Evolutionary conservation across 2,329 filamentous ascomycete species (phyloP).

Genomic region (Fusarium lyarnte): DNA sequence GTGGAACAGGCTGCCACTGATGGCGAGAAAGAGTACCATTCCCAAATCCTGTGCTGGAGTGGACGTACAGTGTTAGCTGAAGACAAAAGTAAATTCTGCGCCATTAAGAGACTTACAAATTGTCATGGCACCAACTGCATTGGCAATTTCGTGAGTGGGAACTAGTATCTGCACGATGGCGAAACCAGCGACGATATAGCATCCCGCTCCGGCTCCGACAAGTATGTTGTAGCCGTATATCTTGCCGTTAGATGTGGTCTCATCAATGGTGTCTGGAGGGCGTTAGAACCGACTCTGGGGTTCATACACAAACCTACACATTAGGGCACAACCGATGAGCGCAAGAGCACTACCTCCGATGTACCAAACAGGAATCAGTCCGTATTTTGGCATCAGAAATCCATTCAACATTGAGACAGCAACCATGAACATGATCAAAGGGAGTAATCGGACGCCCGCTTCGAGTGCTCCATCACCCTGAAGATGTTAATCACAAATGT

Average conservation of each 20-base stretch:
- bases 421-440: not conserved
- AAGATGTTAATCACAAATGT: rapidly evolving
- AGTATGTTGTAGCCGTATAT: not conserved
- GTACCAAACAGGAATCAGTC: not conserved
- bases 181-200: not conserved
- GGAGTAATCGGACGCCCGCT: not conserved
- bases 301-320: too few species aligned
- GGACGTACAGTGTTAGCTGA: not conserved
- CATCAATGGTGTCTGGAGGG: not conserved
- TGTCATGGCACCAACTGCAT: not conserved
- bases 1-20: not conserved
- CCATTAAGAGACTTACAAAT: not conserved
- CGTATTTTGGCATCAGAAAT: not conserved
- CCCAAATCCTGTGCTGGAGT: not conserved
- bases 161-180: not conserved
- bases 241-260: not conserved
- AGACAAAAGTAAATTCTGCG: rapidly evolving
- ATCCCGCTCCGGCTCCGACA: not conserved
- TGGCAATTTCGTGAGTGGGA: not conserved
- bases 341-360: not conserved
- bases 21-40: not conserved
- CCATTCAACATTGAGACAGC: not conserved
- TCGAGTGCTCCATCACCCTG: not conserved
- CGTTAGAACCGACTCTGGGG: too few species aligned
- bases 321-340: not conserved